A percentile compares a stretch with the other conserved stretches of the same genome.
Evolutionary conservation across 2,329 filamentous ascomycete genomes (phyloP).

Genomic region (Mycocentrospora acerina): DNA sequence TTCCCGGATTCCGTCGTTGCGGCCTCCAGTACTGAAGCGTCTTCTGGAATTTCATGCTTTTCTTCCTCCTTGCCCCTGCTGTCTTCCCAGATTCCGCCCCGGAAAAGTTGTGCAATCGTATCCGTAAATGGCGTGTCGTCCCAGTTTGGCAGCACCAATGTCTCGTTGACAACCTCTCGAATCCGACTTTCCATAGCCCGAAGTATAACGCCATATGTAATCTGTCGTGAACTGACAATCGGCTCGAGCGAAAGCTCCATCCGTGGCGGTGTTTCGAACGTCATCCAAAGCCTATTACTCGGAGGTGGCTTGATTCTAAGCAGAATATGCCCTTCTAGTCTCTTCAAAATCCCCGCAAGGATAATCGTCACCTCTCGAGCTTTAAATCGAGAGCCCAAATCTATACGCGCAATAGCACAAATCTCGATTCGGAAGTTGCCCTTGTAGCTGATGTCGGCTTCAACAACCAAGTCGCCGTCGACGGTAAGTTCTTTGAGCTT

Average conservation of each 20-base stretch:
- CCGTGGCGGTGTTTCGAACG: constrained; percentile 90
- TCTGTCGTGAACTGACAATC: constrained; percentile 91
- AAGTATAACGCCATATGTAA: constrained; percentile 90
- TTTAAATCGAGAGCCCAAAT: constrained; percentile 86
- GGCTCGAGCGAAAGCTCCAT: constrained; percentile 94
- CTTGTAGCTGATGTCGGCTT: constrained; percentile 84
- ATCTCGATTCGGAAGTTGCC: constrained; percentile 90
- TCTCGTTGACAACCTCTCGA: constrained; percentile 90
- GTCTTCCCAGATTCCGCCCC: constrained; percentile 78
- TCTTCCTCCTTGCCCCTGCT: constrained; percentile 13
- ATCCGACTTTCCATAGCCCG: constrained; percentile 94
- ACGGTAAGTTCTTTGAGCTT: constrained; percentile 85
- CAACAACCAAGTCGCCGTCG: constrained; percentile 84
- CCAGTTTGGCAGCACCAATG: constrained; percentile 90
- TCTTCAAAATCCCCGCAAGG: constrained; percentile 80
- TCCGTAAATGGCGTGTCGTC: constrained; percentile 91
- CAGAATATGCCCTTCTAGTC: constrained; percentile 79
- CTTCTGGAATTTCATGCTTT: constrained; percentile 12
- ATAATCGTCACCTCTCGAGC: constrained; percentile 85
- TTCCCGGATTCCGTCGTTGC: constrained; percentile 20
- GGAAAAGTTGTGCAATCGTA: constrained; percentile 73
- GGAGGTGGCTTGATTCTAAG: constrained; percentile 92
- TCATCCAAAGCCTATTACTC: constrained; percentile 94
- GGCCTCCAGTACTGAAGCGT: constrained; percentile 8
- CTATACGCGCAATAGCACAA: constrained; percentile 88